Conservation (phyloP, 2,329 filamentous ascomycete species). For the Nannizzia gypsea region DNA sequence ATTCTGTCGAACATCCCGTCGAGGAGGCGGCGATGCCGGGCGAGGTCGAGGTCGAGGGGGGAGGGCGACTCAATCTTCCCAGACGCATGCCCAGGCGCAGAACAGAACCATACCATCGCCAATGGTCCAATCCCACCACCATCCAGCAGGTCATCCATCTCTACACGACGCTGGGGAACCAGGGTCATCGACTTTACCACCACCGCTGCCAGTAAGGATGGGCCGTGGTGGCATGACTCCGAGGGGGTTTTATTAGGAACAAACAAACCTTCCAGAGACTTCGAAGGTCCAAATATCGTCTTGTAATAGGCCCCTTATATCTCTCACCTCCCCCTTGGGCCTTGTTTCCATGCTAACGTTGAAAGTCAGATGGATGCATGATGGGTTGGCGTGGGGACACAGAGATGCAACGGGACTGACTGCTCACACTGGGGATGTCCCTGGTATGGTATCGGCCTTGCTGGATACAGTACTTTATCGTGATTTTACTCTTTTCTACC, state of each 20-base stretch:
- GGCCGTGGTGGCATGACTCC: neutral
- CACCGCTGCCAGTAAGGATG: neutral
- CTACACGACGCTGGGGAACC: neutral
- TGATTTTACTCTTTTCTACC: neutral
- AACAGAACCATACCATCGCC: neutral
- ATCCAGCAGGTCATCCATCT: neutral
- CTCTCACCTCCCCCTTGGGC: neutral
- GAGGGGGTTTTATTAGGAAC: neutral
- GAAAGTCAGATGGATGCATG: neutral
- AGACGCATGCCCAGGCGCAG: neutral
- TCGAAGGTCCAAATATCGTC: neutral
- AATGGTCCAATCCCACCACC: neutral
- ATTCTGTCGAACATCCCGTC: slow-evolving; percentile 12
- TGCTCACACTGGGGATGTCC: neutral
- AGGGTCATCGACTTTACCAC: neutral
- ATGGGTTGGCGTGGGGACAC: neutral
- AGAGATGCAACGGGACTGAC: neutral
- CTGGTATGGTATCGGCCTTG: neutral
- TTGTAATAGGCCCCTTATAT: neutral
- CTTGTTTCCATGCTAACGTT: neutral
- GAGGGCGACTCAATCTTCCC: neutral
- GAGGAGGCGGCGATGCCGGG: neutral
- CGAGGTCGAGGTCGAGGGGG: neutral
- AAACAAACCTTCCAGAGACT: neutral
- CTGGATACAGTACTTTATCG: neutral